Conservation (phyloP, 2,329 filamentous ascomycete genomes). For the Camptophora hylomeconis region DNA sequence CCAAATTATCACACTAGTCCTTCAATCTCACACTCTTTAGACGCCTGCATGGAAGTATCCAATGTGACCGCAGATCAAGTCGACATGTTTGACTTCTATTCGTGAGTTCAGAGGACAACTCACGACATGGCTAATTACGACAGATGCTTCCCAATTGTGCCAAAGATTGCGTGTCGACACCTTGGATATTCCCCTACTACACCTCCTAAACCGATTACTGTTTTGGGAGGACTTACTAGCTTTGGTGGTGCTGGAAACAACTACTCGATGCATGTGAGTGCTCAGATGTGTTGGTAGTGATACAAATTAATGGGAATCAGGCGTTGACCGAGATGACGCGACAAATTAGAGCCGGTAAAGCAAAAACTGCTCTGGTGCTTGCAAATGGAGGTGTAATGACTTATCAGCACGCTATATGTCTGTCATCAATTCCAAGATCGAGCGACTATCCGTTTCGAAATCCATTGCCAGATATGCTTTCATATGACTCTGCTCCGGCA, state of each 20-base stretch:
- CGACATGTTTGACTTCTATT: conserved; percentile 52
- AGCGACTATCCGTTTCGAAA: conserved; percentile 36
- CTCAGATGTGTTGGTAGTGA: no score
- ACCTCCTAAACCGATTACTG: conserved; percentile 40
- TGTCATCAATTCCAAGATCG: conserved; percentile 35
- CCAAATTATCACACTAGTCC: conserved; percentile 46
- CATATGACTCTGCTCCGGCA: conserved; percentile 27
- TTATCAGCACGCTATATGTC: conserved; percentile 49
- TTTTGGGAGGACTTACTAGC: conserved; percentile 53
- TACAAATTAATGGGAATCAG: conserved; percentile 16
- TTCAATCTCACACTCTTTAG: conserved; percentile 44
- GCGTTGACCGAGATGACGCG: conserved; percentile 44
- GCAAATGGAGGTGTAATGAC: conserved; percentile 55
- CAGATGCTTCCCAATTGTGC: conserved; percentile 58
- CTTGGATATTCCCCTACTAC: conserved; percentile 38
- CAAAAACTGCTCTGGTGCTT: conserved; percentile 43
- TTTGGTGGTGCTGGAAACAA: conserved; percentile 62
- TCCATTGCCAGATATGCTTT: conserved; percentile 31
- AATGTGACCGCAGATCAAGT: conserved; percentile 38
- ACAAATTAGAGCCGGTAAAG: conserved; percentile 34
- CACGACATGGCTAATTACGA: neutral
- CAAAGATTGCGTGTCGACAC: conserved; percentile 51
- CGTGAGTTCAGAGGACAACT: conserved; percentile 23
- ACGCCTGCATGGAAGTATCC: conserved; percentile 38
- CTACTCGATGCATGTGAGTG: conserved; percentile 52